phyloP scores from a whole-genome alignment of 1,284 basidiomycete species.

The Ceratobasidium sp. region DNA sequence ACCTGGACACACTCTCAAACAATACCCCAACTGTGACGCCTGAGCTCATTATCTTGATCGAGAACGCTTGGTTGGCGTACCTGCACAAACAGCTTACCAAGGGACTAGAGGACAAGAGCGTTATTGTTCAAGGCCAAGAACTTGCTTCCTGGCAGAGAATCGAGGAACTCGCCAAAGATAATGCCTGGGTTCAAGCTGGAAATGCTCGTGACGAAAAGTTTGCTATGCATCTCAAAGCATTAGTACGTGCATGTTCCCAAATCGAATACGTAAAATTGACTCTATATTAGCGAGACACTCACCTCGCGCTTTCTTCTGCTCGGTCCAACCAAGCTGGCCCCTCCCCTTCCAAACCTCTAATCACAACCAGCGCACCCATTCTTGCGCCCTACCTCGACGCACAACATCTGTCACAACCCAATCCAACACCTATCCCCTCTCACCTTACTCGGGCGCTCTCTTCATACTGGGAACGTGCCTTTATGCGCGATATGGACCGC shows the following conservation, averaged over 20 bases:
- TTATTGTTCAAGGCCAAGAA: conserved; percentile 65
- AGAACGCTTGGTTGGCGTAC: conserved; percentile 75
- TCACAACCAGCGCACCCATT: conserved; percentile 81
- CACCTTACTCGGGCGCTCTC: conserved; percentile 88
- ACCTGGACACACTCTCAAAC: conserved; percentile 73
- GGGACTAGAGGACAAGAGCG: conserved; percentile 66
- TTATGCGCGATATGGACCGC: conserved; percentile 93
- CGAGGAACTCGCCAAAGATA: conserved; percentile 63
- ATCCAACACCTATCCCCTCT: conserved; percentile 86
- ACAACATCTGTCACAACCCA: conserved; percentile 65
- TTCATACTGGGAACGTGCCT: conserved; percentile 90
- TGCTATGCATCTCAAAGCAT: conserved; percentile 83
- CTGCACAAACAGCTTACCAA: conserved; percentile 72
- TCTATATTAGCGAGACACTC: conserved; percentile 60
- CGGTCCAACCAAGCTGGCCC: not conserved
- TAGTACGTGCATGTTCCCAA: conserved; percentile 64
- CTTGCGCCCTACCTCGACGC: conserved; percentile 79
- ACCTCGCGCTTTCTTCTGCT: conserved; percentile 54
- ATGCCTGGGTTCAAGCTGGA: conserved; percentile 63
- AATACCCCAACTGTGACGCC: conserved; percentile 68
- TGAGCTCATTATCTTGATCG: conserved; percentile 71
- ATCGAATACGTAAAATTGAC: conserved; percentile 57
- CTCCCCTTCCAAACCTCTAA: conserved; percentile 69
- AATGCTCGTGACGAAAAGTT: conserved; percentile 90
- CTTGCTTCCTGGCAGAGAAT: conserved; percentile 69